Evolutionary conservation across 768 basidiomycete genomes (phyloP), one percentile per base, ranked within the genome.

Genomic region (Lentinula guzmanii): DNA sequence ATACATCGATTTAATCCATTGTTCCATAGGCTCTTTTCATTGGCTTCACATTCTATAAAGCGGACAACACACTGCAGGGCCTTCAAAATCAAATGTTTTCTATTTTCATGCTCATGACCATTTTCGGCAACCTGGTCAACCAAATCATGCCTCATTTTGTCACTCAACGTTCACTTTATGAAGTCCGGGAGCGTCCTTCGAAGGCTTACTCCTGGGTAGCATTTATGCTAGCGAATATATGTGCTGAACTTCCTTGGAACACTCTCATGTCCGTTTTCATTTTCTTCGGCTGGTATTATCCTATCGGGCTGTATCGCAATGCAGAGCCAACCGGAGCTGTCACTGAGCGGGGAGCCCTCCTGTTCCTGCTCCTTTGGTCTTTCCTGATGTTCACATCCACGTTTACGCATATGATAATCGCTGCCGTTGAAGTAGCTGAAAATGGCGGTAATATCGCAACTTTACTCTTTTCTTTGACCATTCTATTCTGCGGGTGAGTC

Each of bases 321-420:
- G 77, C 77, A 16, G 68, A 65, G 33, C 67, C 67, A 10, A 73
- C 72, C 10, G 65, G 68, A 59, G 65, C 74, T 2, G 72, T 77
- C 4, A 61, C 65, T 58, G 70, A 72, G 46, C 74, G 79, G 15
- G 77, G 76, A 3, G 72, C 62, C 4, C 70, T 76, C n/a, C 72
- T 78, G 70, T 79, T 75, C 71, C 67, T 78, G 18, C 72, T 72
- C 65, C 13, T 67, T 50, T 55, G 61, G 61, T 64, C 63, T 9
- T 80, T 80, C 75, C 65, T 78, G 59, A 63, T 77, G 54, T 80
- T 78, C 64, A 67, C 71, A 28, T 65, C 63, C n/a, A 71, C 71
- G 2, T 74, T 74, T 58, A 56, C 75, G 9, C 70, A 75, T 61
- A 68, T 74, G 64, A 61, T 75, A 37, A 73, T 79, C 9, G 74